Evolutionary conservation across 192 early-diverging fungal species (phyloP), one percentile per base, ranked within the genome.

Genomic region (Gaertneriomyces semiglobifer): DNA sequence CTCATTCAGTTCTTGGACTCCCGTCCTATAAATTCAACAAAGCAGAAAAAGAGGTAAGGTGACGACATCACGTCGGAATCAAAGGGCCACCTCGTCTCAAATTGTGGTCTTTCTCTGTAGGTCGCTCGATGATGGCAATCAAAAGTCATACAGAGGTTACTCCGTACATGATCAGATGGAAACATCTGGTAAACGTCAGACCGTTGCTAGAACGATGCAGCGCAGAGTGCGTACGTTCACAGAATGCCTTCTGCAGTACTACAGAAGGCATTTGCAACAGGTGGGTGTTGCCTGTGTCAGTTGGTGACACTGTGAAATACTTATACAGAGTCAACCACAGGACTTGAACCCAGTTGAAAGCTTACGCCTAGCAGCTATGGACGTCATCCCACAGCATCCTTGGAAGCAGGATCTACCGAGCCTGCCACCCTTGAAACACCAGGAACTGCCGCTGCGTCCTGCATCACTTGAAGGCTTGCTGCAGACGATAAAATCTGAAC

Each of bases 1-100:
- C 62, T 74, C 11, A 69, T 74, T 16, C 68, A 74, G 16, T 74
- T 74, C 57, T 10, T 44, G 33, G 73, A 74, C 54, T 45, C 62
- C 16, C 38, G 68, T 41, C 68, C 68, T 14, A 44, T 65, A 7
- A 14, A 53, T 12, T 39, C 69, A 18, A 45, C 14, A 12, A 63
- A 53, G 1, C 25, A 33, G 25, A 68, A 70, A 55, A 63, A 59
- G 25, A 53, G 41, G 68, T 62, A 14, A 11, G 44, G 48, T 50
- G 48, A 50, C 18, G 1, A 2, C 18, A n/a, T 50, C 18, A 50
- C 18, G 18, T 50, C 48, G 25, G 25, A 33, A 33, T 33, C 1
- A 33, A 33, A 33, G 25, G 25, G 2, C 25, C 3, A 50, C 18
- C 48, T n/a, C 18, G 12, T 50, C 11, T 18, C 48, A 12, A 18